Percentiles rank a stretch among this genome's conserved stretches.
phyloP scores from a whole-genome alignment of 2,329 filamentous ascomycete species.

The Penicillium corylophilum region DNA sequence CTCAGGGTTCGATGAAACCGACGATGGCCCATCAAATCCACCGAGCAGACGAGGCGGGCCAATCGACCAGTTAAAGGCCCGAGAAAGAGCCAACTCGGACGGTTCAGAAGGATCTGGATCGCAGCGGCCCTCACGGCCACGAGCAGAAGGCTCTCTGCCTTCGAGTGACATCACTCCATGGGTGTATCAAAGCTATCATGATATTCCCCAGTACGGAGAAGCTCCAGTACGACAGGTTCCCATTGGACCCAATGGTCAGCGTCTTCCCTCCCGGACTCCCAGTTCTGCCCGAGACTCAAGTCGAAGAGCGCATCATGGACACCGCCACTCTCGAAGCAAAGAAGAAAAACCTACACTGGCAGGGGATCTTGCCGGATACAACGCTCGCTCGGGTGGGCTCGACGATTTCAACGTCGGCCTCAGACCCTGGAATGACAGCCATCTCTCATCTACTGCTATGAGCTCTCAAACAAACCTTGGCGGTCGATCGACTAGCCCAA shows the following conservation, averaged over 20 bases:
- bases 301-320: constrained; percentile 50
- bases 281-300: constrained; percentile 51
- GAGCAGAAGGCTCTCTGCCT: constrained; percentile 69
- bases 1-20: constrained; percentile 62
- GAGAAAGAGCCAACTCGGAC: constrained; percentile 81
- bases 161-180: constrained; percentile 97
- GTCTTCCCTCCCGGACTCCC: constrained; percentile 56
- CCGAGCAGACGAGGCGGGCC: constrained; percentile 27
- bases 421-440: constrained; percentile 52
- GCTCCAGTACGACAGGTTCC: constrained; percentile 71
- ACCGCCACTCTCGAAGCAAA: constrained; percentile 54
- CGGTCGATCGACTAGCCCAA: constrained; percentile 74
- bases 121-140: constrained; percentile 71
- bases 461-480: constrained; percentile 51
- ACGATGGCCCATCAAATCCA: constrained; percentile 59
- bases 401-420: constrained; percentile 66
- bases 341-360: constrained; percentile 52
- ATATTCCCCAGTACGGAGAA: constrained; percentile 74
- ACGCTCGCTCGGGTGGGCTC: constrained; percentile 70
- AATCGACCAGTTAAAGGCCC: constrained; percentile 56
- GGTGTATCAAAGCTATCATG: constrained; percentile 83
- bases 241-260: constrained; percentile 67
- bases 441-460: constrained; percentile 48
- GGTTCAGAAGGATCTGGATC: constrained; percentile 60
- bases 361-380: constrained; percentile 46